Evolutionary conservation across 1,284 basidiomycete genomes (phyloP), one percentile per base, ranked within the genome.

Genomic region (Rhodotorula sp.): DNA sequence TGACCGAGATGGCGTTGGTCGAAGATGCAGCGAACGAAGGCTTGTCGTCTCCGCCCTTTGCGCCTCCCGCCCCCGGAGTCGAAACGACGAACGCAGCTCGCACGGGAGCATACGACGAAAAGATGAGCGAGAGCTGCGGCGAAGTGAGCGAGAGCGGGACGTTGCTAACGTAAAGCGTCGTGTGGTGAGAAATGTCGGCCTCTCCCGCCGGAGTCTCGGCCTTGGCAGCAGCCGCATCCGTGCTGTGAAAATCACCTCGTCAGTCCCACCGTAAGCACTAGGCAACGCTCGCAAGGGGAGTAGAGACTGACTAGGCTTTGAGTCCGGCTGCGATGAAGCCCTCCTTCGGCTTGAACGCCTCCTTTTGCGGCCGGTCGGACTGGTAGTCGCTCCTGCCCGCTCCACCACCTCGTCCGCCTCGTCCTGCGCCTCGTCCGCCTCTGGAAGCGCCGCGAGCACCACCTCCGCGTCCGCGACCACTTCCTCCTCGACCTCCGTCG

Each of bases 41-140:
- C 6, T 58, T 64, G 20, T 49, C 61, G n/a, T 67, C 26, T 43
- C 39, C 39, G 4, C 49, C 71, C 5, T 23, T 16, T 5, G 20
- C 16, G n/a, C 16, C 14, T 12, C 26, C 26, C 18, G 34, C 29
- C 16, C 39, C 26, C 18, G 65, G 58, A 20, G 58, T 90, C 6
- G 89, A 88, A 18, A 98, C 96, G 3, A 99, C 89, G 80, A 99
- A 99, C 0, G 94, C 96, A 51, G 91, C 90, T 60, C 93, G 87
- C 29, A 99, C 89, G 18, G 96, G 97, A 3, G 94, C 97, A 73
- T 97, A 87, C 80, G 95, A 93, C 21, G 95, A 97, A 84, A 98
- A 97, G 62, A 95, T 87, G 0, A 93, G 94, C 79, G 92, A 87
- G 51, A 99, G 84, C 82, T 97, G 93, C 68, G 89, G 90, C 5